Conservation (phyloP, 2,329 filamentous ascomycete genomes). For the Chalaropsis ovoidea region DNA sequence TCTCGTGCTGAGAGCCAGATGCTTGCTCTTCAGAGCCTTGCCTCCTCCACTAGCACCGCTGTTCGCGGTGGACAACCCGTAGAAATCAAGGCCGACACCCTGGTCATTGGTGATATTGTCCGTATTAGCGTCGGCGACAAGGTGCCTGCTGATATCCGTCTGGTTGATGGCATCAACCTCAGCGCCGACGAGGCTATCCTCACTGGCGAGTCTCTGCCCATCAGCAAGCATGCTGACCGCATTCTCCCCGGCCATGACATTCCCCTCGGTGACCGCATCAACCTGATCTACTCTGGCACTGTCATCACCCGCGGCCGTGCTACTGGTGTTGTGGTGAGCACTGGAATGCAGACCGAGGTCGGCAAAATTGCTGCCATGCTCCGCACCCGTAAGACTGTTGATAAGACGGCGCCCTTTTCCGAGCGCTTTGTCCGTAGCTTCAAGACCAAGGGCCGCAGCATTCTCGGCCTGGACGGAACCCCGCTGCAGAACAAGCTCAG, state of each 20-base stretch:
- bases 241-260: slow-evolving; percentile 45
- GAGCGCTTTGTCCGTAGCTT: slow-evolving; percentile 39
- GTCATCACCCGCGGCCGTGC: slow-evolving; percentile 62
- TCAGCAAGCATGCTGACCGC: slow-evolving; percentile 52
- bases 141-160: slow-evolving; percentile 57
- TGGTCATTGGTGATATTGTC: slow-evolving; percentile 59
- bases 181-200: slow-evolving; percentile 66
- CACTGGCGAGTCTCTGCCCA: slow-evolving; percentile 62
- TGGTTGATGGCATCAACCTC: slow-evolving; percentile 59
- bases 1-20: slow-evolving; percentile 53
- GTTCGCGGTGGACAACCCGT: slow-evolving; percentile 44
- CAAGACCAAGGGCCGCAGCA: slow-evolving; percentile 39
- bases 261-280: slow-evolving; percentile 58
- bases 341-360: slow-evolving; percentile 65
- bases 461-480: slow-evolving; percentile 62
- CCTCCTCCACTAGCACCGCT: slow-evolving; percentile 50
- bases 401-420: slow-evolving; percentile 32
- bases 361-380: slow-evolving; percentile 65
- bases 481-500: slow-evolving; percentile 76
- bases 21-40: slow-evolving; percentile 49
- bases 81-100: slow-evolving; percentile 44
- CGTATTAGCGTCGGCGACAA: slow-evolving; percentile 55
- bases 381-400: slow-evolving; percentile 44
- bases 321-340: slow-evolving; percentile 57
- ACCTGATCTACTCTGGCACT: slow-evolving; percentile 61